A percentile compares a stretch with the other conserved stretches of the same genome.
These are phyloP conservation scores for Chlamydomonas eustigma DNA, from an alignment of 139 green algal species.

Conservation along the genomic window DNA sequence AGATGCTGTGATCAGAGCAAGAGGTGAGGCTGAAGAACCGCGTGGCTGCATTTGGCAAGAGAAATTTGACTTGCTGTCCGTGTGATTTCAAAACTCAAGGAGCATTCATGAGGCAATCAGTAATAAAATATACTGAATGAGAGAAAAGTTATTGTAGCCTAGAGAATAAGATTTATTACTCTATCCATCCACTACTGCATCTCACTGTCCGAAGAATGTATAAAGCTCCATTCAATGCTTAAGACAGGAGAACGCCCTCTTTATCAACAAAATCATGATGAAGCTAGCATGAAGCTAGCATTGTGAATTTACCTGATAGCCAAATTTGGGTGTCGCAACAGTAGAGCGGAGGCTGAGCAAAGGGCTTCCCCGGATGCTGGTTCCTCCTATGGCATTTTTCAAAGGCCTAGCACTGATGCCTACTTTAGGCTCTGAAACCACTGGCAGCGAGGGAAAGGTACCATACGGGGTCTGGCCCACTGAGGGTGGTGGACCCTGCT, in stretches of 20 bases:
- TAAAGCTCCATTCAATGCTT: too few relatives aligned
- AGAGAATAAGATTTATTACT: too few relatives aligned
- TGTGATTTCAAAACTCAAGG: too few relatives aligned
- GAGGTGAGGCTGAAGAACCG: background rate
- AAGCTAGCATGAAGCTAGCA: background rate
- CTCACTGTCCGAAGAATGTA: too few relatives aligned
- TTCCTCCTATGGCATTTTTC: conserved; percentile 16
- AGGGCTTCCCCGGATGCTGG: conserved; percentile 29
- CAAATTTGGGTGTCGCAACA: conserved; percentile 10
- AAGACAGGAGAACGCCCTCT: too few relatives aligned
- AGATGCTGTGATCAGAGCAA: conserved; percentile 5
- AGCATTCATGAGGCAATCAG: too few relatives aligned
- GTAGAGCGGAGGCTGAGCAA: conserved; percentile 58
- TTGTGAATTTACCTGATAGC: background rate
- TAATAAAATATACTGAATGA: too few relatives aligned
- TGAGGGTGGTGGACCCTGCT: conserved; percentile 10
- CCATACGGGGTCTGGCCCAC: conserved; percentile 44
- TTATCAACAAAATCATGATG: background rate
- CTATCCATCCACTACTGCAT: too few relatives aligned
- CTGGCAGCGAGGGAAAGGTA: conserved; percentile 32
- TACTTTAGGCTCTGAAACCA: conserved; percentile 49
- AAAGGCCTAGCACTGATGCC: conserved; percentile 61
- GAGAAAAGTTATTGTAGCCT: too few relatives aligned
- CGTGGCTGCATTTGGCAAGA: conserved; percentile 2
- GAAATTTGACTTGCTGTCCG: too few relatives aligned